These are phyloP conservation scores for Mallotus japonicus DNA, from an alignment of 441 rosid species.

Conservation along the genomic window DNA sequence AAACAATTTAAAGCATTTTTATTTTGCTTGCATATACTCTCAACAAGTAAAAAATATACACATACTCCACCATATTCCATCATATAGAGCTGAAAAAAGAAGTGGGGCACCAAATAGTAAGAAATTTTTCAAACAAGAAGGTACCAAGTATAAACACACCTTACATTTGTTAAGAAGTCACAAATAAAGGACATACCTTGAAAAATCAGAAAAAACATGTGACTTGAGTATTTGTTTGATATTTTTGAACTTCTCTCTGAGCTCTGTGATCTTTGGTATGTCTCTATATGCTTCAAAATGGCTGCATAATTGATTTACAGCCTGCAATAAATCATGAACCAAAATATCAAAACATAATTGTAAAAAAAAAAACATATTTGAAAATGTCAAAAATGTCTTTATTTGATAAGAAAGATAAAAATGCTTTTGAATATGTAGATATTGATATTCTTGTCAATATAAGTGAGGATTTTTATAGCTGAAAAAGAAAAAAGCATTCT, in stretches of 20 bases:
- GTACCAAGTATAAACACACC: neutral
- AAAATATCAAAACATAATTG: slow-evolving; percentile 15
- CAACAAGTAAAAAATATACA: neutral
- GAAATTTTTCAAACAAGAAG: neutral
- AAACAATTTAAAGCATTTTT: neutral
- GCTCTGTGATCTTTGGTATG: slow-evolving; percentile 96
- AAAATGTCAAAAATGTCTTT: neutral
- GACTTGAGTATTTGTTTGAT: slow-evolving; percentile 97
- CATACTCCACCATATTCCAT: neutral
- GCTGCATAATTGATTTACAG: slow-evolving; percentile 94
- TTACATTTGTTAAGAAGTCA: neutral
- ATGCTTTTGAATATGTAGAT: neutral
- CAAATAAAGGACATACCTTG: slow-evolving; percentile 57
- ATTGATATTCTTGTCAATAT: neutral
- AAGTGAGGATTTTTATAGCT: neutral
- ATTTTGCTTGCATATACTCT: neutral
- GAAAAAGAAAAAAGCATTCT: neutral
- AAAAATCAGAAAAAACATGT: slow-evolving; percentile 92
- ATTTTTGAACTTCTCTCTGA: slow-evolving; percentile 90
- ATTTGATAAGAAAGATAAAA: neutral
- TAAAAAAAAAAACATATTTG: neutral
- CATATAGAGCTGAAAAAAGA: neutral
- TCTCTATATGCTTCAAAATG: slow-evolving; percentile 99
- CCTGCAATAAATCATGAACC: slow-evolving; percentile 58
- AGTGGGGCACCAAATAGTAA: neutral